A percentile compares a stretch with the other conserved stretches of the same genome.
phyloP scores from a whole-genome alignment of 2,329 filamentous ascomycete species.

The Neonectria coccinea region DNA sequence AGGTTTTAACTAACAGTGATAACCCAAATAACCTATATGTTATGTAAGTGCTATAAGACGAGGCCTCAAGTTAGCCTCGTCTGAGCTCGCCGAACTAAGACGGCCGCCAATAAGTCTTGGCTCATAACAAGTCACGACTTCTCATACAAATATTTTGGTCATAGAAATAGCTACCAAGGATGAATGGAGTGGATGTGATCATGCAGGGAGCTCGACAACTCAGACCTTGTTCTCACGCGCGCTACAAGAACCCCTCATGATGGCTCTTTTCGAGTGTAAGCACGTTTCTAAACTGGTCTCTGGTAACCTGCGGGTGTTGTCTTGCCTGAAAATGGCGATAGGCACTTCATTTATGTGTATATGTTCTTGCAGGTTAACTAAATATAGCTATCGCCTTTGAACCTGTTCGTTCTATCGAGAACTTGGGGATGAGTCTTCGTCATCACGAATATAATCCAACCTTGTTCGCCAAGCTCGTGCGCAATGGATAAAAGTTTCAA shows the following conservation, averaged over 20 bases:
- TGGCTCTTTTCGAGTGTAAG: constrained; percentile 24
- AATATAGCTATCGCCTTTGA: not conserved
- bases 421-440: too few species aligned
- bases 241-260: not conserved
- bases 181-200: not conserved
- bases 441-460: too few species aligned
- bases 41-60: constrained; percentile 1
- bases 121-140: constrained; percentile 13
- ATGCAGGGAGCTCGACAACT: not conserved
- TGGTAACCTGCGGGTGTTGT: constrained; percentile 17
- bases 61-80: constrained; percentile 17
- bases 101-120: constrained; percentile 8
- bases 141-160: constrained; percentile 2
- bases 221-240: not conserved
- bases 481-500: too few species aligned
- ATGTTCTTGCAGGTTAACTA: too few species aligned
- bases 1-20: not conserved
- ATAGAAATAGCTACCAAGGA: constrained; percentile 11
- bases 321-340: constrained; percentile 22
- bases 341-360: constrained; percentile 28
- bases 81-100: constrained; percentile 16
- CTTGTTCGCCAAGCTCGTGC: too few species aligned
- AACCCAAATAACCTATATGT: not conserved
- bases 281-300: constrained; percentile 29
- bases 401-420: too few species aligned